A percentile compares a stretch with the other conserved stretches of the same genome.
phyloP scores from a whole-genome alignment of 345 rosid genomes.

The Populus simonii region DNA sequence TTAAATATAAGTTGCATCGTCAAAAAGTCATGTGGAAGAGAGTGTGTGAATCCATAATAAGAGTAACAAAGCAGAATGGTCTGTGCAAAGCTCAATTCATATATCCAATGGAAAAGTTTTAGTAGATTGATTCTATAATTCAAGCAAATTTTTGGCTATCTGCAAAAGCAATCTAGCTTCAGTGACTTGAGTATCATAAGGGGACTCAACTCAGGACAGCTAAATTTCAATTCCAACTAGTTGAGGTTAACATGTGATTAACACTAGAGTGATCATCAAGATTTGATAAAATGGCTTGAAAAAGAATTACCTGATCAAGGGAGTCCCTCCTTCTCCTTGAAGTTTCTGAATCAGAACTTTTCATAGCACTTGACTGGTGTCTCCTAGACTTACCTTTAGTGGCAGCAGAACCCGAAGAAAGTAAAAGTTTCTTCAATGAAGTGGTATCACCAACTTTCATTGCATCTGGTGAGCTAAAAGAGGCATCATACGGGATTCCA shows the following conservation, averaged over 20 bases:
- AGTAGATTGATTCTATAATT: neutral
- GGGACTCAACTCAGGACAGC: neutral
- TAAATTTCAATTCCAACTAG: neutral
- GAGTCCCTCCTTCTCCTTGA: constrained; percentile 91
- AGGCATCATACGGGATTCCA: constrained; percentile 74
- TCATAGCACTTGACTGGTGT: constrained; percentile 51
- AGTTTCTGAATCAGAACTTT: constrained; percentile 67
- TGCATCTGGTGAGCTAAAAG: constrained; percentile 71
- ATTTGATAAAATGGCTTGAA: neutral
- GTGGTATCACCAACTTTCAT: constrained; percentile 40
- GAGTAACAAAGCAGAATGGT: neutral
- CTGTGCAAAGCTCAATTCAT: neutral
- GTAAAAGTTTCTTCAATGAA: constrained; percentile 39
- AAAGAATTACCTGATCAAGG: constrained; percentile 49
- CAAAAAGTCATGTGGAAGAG: neutral
- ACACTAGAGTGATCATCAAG: neutral
- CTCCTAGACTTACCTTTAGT: constrained; percentile 55
- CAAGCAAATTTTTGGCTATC: neutral
- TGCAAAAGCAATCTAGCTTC: neutral
- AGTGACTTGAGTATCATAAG: neutral
- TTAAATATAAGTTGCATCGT: neutral
- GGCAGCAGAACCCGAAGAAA: constrained; percentile 56
- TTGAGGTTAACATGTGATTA: neutral
- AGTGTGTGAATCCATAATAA: neutral
- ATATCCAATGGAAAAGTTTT: neutral